These are phyloP conservation scores for Clonostachys byssicola DNA, from an alignment of 2,329 filamentous ascomycete genomes.

Conservation along the genomic window DNA sequence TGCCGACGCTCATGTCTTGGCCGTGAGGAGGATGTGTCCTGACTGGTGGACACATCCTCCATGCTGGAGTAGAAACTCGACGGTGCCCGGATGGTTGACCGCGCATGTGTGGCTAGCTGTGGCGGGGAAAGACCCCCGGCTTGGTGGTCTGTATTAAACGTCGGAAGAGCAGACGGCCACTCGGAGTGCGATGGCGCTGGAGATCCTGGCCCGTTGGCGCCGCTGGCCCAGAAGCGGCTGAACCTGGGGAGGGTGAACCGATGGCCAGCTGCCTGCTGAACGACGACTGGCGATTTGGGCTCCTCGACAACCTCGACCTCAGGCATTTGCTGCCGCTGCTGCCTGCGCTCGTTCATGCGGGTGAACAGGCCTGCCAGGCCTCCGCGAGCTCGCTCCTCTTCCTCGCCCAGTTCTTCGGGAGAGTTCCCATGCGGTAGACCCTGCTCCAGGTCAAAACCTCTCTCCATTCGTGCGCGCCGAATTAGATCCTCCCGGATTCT, in stretches of 20 bases:
- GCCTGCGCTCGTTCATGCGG: neutral
- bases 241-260: neutral
- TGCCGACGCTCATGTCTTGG: neutral
- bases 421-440: neutral
- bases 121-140: neutral
- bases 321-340: neutral
- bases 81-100: neutral
- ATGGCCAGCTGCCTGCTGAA: neutral
- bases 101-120: neutral
- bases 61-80: slow-evolving; percentile 1
- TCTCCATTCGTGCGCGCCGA: slow-evolving; percentile 19
- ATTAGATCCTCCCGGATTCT: slow-evolving; percentile 23
- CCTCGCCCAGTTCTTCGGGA: neutral
- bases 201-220: neutral
- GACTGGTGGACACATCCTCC: neutral
- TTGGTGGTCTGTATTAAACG: neutral
- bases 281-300: neutral
- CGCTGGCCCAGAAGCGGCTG: neutral
- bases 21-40: neutral
- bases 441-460: slow-evolving; percentile 8
- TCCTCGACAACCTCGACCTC: neutral
- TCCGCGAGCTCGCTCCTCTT: neutral
- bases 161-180: neutral
- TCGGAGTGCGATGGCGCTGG: neutral
- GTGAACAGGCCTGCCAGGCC: neutral